Evolutionary conservation across 1,284 basidiomycete genomes (phyloP).

Genomic region (Coniferiporia weirii): DNA sequence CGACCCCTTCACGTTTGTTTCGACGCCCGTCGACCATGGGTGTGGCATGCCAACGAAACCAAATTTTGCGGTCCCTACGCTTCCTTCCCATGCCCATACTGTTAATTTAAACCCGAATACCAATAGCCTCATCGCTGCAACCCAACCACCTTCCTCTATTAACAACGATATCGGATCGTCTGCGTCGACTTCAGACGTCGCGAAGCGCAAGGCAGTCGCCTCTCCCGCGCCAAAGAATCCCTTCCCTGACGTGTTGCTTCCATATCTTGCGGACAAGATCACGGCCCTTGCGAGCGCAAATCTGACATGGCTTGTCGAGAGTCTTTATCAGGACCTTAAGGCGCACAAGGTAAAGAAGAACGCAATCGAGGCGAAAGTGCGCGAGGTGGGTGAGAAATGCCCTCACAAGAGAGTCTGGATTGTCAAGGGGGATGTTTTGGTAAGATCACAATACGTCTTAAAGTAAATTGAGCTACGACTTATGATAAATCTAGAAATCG

Average conservation of each 20-base stretch:
- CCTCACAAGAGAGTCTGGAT: constrained; percentile 67
- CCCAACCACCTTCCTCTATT: not conserved
- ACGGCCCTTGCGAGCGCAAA: constrained; percentile 49
- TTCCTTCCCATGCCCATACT: constrained; percentile 28
- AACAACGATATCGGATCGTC: constrained; percentile 6
- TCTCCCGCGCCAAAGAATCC: constrained; percentile 44
- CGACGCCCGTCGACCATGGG: constrained; percentile 37
- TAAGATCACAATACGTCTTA: constrained; percentile 17
- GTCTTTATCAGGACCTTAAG: constrained; percentile 63
- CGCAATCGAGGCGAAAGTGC: constrained; percentile 72
- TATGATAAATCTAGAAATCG: not conserved
- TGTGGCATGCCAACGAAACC: constrained; percentile 15
- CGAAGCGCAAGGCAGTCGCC: constrained; percentile 31
- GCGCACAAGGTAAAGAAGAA: constrained; percentile 71
- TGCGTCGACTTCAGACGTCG: constrained; percentile 14
- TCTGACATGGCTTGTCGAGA: constrained; percentile 63
- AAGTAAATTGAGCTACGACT: not conserved
- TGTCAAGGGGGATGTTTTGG: constrained; percentile 43
- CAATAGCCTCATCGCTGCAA: not conserved
- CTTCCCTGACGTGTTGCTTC: constrained; percentile 64
- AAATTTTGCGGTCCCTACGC: constrained; percentile 35
- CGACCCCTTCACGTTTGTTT: constrained; percentile 73
- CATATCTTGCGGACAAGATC: constrained; percentile 54
- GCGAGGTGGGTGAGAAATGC: constrained; percentile 67
- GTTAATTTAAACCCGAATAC: not conserved